Evolutionary conservation across 2,329 filamentous ascomycete genomes (phyloP).

Genomic region (Diplocarpon mali): DNA sequence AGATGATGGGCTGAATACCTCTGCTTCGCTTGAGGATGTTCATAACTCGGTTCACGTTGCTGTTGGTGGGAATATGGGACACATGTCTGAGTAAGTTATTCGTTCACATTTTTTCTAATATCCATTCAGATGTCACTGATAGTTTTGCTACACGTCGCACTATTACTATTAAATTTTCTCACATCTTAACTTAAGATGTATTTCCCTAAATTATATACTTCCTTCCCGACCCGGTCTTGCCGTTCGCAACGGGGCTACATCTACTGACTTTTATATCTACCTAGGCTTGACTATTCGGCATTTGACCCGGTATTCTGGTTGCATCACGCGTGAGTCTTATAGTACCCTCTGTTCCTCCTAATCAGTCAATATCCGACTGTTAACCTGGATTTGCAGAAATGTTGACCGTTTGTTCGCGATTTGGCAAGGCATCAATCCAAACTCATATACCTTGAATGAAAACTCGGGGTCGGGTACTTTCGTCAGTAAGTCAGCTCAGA

Average conservation of each 20-base stretch:
- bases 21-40: slow-evolving; percentile 40
- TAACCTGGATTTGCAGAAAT: slow-evolving; percentile 31
- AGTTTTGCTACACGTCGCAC: too few species aligned
- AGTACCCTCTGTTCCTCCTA: neutral
- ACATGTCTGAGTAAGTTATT: slow-evolving; percentile 45
- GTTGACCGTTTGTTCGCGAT: slow-evolving; percentile 66
- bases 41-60: slow-evolving; percentile 53
- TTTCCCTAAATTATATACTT: too few species aligned
- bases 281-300: slow-evolving; percentile 51
- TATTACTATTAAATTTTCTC: too few species aligned
- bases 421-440: slow-evolving; percentile 65
- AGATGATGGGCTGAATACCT: slow-evolving; percentile 12
- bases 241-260: too few species aligned
- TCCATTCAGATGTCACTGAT: too few species aligned
- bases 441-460: slow-evolving; percentile 51
- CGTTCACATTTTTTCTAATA: too few species aligned
- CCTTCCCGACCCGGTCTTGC: too few species aligned
- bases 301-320: slow-evolving; percentile 56
- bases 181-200: too few species aligned
- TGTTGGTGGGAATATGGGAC: slow-evolving; percentile 39
- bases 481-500: too few species aligned
- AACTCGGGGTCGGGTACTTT: slow-evolving; percentile 29
- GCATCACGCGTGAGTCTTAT: slow-evolving; percentile 18
- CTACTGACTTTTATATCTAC: too few species aligned
- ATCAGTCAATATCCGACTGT: neutral